Percentiles rank a stretch among this genome's conserved stretches.
Evolutionary conservation across 257 asterid species (phyloP).

Genomic region (Nicotiana tomentosiformis): DNA sequence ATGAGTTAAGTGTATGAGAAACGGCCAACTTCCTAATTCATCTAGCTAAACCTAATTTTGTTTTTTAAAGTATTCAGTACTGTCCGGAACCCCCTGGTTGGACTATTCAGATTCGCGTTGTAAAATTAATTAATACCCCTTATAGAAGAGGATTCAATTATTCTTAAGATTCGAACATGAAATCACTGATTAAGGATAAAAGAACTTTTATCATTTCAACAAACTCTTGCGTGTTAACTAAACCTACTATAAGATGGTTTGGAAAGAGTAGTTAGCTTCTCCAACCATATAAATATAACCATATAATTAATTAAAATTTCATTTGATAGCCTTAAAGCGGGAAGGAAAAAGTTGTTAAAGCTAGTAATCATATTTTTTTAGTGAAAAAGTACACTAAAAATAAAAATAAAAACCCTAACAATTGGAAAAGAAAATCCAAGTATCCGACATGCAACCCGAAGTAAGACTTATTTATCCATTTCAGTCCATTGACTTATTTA

Average conservation of each 20-base stretch:
- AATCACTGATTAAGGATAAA: not conserved
- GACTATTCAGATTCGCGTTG: not conserved
- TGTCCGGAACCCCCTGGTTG: too few relatives aligned
- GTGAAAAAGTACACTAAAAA: not conserved
- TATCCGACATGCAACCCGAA: too few relatives aligned
- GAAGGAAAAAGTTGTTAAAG: not conserved
- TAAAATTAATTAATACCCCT: not conserved
- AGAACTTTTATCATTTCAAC: too few relatives aligned
- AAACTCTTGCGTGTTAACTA: not conserved
- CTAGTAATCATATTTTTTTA: not conserved
- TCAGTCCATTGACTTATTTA: too few relatives aligned
- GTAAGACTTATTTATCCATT: too few relatives aligned
- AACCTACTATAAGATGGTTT: not conserved
- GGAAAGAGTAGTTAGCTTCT: constrained; percentile 4
- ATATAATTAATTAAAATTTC: not conserved
- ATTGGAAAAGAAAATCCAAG: too few relatives aligned
- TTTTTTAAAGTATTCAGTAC: not conserved
- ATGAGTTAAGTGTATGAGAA: not conserved
- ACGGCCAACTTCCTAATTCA: not conserved
- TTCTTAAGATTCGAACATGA: not conserved
- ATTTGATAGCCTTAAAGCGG: too few relatives aligned
- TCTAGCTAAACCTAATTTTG: not conserved
- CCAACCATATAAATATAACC: not conserved
- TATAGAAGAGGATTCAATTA: too few relatives aligned
- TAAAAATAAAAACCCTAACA: too few relatives aligned